Evolutionary conservation across 1,139 yeast genomes (phyloP).

Genomic region (Saccharomyces pastorianus): DNA sequence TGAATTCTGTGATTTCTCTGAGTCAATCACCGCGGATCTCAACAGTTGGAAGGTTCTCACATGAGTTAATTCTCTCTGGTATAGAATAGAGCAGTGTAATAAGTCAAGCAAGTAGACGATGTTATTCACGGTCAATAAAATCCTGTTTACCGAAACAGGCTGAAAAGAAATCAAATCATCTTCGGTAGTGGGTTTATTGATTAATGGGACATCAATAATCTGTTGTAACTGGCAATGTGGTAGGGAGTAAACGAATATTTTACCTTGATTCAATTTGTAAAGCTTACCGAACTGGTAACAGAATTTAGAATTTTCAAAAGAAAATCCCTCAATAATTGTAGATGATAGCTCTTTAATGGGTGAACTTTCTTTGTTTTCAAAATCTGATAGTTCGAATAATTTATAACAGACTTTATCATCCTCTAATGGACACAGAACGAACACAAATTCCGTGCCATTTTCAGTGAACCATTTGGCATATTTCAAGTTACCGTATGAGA

Average conservation of each 20-base stretch:
- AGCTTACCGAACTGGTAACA: conserved; percentile 26
- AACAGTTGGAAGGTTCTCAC: conserved; percentile 28
- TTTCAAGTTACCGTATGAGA: conserved; percentile 20
- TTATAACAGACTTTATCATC: conserved; percentile 21
- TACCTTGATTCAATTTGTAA: conserved; percentile 17
- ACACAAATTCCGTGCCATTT: conserved; percentile 12
- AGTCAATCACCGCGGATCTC: conserved; percentile 19
- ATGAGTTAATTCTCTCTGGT: conserved; percentile 28
- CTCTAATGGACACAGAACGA: conserved; percentile 20
- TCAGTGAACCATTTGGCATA: conserved; percentile 20
- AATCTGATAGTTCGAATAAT: conserved; percentile 17
- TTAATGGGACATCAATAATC: conserved; percentile 22
- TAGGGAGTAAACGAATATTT: conserved; percentile 18
- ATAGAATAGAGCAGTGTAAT: conserved; percentile 36
- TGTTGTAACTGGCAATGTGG: conserved; percentile 30
- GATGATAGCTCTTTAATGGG: conserved; percentile 23
- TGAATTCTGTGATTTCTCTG: conserved; percentile 9
- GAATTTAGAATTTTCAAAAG: conserved; percentile 16
- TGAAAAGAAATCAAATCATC: conserved; percentile 22
- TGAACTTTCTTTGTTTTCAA: conserved; percentile 4
- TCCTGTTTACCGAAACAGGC: conserved; percentile 32
- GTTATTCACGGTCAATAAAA: conserved; percentile 33
- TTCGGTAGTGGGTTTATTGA: conserved; percentile 8
- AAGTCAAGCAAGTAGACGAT: conserved; percentile 37
- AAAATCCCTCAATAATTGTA: conserved; percentile 21